Conservation (phyloP, 345 rosid genomes). For the Excoecaria agallocha region DNA sequence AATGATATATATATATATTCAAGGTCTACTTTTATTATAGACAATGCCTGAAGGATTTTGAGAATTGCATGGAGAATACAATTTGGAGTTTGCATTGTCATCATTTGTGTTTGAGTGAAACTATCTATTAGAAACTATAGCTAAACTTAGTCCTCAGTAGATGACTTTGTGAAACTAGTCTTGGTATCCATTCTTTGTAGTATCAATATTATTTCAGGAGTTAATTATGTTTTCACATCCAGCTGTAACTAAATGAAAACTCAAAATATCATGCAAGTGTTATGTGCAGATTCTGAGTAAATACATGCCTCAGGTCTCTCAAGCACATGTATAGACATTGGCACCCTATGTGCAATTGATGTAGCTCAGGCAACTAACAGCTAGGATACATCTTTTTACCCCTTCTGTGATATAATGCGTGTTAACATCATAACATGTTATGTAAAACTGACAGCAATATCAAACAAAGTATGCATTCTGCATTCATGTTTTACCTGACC, state of each 20-base stretch:
- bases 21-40: too few species aligned
- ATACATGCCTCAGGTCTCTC: background rate
- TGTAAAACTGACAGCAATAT: conserved; percentile 3
- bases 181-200: background rate
- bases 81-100: background rate
- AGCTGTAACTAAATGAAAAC: background rate
- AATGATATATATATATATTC: too few species aligned
- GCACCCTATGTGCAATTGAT: background rate
- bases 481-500: conserved; percentile 60
- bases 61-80: background rate
- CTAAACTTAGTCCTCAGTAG: background rate
- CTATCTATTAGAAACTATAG: background rate
- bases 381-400: conserved; percentile 8
- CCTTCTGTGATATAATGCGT: conserved; percentile 10
- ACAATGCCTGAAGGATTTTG: background rate
- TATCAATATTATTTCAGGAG: background rate
- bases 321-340: background rate
- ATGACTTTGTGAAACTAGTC: background rate
- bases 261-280: background rate
- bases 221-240: background rate
- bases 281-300: background rate
- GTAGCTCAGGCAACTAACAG: background rate
- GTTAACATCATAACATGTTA: conserved; percentile 1
- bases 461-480: conserved; percentile 13
- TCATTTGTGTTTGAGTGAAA: background rate